Evolutionary conservation across 805 yeast genomes (phyloP).

Genomic region (Starmerella sp.): DNA sequence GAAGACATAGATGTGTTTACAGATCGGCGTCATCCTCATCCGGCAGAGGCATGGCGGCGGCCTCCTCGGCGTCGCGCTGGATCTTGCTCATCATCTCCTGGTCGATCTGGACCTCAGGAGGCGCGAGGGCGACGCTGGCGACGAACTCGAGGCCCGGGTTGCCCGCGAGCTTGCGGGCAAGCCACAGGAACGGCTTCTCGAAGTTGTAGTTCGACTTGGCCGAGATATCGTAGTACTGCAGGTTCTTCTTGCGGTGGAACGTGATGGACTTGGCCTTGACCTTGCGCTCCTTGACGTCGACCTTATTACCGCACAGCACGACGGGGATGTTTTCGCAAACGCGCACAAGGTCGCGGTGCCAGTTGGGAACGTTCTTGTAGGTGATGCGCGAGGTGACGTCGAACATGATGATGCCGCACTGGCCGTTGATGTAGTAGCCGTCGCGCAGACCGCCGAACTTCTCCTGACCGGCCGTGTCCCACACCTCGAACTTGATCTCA

Average conservation of each 20-base stretch:
- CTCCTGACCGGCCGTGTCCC: slow-evolving; percentile 99
- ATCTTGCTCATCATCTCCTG: slow-evolving; percentile 93
- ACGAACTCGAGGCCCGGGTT: slow-evolving; percentile 97
- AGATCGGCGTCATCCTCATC: slow-evolving; percentile 99
- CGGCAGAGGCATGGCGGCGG: slow-evolving; percentile 98
- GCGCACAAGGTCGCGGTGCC: slow-evolving; percentile 99
- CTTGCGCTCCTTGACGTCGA: slow-evolving; percentile 98
- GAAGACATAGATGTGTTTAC: slow-evolving; percentile 34
- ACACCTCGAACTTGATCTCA: slow-evolving; percentile 96
- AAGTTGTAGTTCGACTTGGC: slow-evolving; percentile 99
- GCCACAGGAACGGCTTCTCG: slow-evolving; percentile 99
- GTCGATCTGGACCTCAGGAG: slow-evolving; percentile 98
- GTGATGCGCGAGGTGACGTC: slow-evolving; percentile 99
- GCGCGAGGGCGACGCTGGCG: slow-evolving; percentile 98
- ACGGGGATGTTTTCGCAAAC: slow-evolving; percentile 99
- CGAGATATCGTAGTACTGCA: slow-evolving; percentile 98
- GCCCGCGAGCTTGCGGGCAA: slow-evolving; percentile 97
- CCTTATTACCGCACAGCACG: slow-evolving; percentile 98
- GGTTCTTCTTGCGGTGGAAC: slow-evolving; percentile 99
- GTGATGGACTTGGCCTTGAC: slow-evolving; percentile 99
- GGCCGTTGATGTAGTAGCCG: slow-evolving; percentile 98
- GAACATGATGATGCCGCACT: slow-evolving; percentile 99
- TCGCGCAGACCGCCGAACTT: slow-evolving; percentile 99
- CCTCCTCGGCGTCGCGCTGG: slow-evolving; percentile 99
- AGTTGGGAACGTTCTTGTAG: slow-evolving; percentile 99